Base-by-base conservation (phyloP, 2,329 filamentous ascomycete species). In the Coniochaeta sp. region DNA sequence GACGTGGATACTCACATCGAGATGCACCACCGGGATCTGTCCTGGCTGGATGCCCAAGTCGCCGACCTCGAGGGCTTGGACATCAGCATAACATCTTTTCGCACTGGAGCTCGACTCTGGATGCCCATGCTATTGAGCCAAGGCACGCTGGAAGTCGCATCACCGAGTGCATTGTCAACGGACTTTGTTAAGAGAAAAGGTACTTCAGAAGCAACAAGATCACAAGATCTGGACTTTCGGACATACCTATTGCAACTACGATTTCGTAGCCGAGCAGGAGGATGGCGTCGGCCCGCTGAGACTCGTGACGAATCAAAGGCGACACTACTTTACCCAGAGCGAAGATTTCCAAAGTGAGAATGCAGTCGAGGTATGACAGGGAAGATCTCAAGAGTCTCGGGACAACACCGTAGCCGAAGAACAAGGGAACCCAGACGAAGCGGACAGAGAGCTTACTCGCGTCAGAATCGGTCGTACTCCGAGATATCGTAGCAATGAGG, bases 241-340 rank as follows among this genome's bases (percentile, higher is more conserved):
- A 0, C 78, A 81, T 61, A 81, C 78, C 12, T 77, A 81, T 62
- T 79, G 71, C 63, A 79, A 77, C 60, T 79, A 76, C 64, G 72
- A 75, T 42, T 76, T 74, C 60, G 28, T 60, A 4, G 69, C 60
- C 7, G 65, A 66, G 12, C 24, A 64, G 30, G 61, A 22, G 1
- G 52, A 38, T 0, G 65, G 58, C 10, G 59, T 44, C 0, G 55
- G n/a, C 3, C 65, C 65, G 4, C 69, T 74, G 59, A 68, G 75
- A n/a, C 32, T 66, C 24, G 47, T 61, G 24, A 62, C 66, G 5
- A 70, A 70, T 52, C 68, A 70, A 58, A 57, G 64, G 7, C 66
- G 68, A 3, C 65, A 63, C 10, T 77, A 52, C 47, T 52, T 52
- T 47, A 19, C 42, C 10, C 42, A 47, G 19, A 24, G n/a, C 19